Base-by-base conservation (phyloP, 371 early-diverging fungal genomes). In the Batrachochytrium dendrobatidis region DNA sequence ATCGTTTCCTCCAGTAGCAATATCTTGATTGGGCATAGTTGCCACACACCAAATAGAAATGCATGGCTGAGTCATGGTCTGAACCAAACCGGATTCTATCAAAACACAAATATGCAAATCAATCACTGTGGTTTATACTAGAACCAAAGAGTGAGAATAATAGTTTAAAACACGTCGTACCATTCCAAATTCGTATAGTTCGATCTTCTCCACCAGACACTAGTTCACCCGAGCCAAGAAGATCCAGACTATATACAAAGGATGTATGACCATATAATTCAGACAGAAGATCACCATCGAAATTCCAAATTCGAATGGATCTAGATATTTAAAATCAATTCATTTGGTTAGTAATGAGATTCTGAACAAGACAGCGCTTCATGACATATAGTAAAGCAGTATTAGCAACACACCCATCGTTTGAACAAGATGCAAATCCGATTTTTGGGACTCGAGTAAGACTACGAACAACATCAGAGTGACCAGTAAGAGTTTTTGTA, bases 171-270 rank as follows among this genome's bases (percentile, higher is more conserved):
- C 55, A 28, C 53, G 43, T 63, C 20, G 15, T 73, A 86, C 89
- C 84, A 62, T 81, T 77, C 98, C 98, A 98, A 22, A 94, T 74
- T 8, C 89, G 81, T 7, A 92, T 83, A 12, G 91, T 81, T 26
- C 95, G 82, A 63, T 98, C 99, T 76, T 98, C 99, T 33, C 95
- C 95, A 29, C 89, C 76, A 1, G 95, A 72, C 2, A 90, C 88
- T 52, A 91, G 73, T 55, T 92, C 88, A 26, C 91, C 92, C 0
- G 83, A 7, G 15, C 67, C 80, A 17, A 88, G 67, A 3, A 83
- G 75, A 2, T 72, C 67, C 4, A 95, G 68, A 0, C 91, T 77
- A 69, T 98, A 98, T 0, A 98, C 86, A 75, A 94, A 97, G 10
- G 94, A 88, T 1, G 91, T 88, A 67, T 98, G 99, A 0, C 91